These are phyloP conservation scores for Cyclotella kingstonii DNA, from an alignment of 108 stramenopile species.

Conservation along the genomic window DNA sequence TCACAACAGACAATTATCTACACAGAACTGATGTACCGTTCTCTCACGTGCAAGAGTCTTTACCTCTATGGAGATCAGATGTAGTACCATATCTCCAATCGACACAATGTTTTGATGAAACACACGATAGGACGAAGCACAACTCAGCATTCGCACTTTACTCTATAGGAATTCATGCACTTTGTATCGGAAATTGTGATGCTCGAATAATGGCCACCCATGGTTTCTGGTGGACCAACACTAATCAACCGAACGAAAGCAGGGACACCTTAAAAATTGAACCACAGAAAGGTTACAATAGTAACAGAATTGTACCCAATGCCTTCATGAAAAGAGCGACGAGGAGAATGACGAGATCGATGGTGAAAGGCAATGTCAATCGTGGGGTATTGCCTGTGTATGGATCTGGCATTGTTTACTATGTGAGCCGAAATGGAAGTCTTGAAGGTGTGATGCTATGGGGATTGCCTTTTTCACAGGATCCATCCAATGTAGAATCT, in stretches of 20 bases:
- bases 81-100: conserved; percentile 40
- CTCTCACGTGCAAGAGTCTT: conserved; percentile 41
- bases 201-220: conserved; percentile 72
- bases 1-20: neutral
- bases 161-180: conserved; percentile 66
- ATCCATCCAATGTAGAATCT: conserved; percentile 27
- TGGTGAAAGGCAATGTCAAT: neutral
- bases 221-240: conserved; percentile 88
- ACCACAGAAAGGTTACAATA: neutral
- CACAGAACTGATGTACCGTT: neutral
- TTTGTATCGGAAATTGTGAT: conserved; percentile 80
- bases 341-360: neutral
- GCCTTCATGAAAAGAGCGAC: conserved; percentile 44
- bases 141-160: conserved; percentile 46
- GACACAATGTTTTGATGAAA: too few species aligned
- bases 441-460: conserved; percentile 83
- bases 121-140: conserved; percentile 3
- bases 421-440: conserved; percentile 67
- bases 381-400: conserved; percentile 53
- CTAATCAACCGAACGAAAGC: conserved; percentile 41
- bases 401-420: conserved; percentile 81
- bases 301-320: conserved; percentile 14
- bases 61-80: conserved; percentile 82
- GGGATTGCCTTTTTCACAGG: conserved; percentile 70
- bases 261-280: neutral